These are phyloP conservation scores for Populus nigra DNA, from an alignment of 345 rosid genomes.

Conservation along the genomic window DNA sequence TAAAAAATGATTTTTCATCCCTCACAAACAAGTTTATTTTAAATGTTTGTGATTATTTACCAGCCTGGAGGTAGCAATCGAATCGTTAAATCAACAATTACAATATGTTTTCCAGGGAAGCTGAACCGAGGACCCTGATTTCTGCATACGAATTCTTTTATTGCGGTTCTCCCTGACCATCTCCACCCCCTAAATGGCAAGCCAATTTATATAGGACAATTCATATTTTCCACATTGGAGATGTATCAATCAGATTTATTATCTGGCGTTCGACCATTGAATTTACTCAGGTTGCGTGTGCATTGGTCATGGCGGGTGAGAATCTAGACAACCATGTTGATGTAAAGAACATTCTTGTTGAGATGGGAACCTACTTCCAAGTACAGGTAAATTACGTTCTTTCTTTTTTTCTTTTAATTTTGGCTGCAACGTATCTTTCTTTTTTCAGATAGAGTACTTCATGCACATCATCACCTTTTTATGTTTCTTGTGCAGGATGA, in stretches of 20 bases:
- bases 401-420: no score
- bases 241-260: background rate
- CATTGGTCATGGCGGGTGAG: slow-evolving; percentile 44
- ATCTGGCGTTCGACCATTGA: background rate
- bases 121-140: slow-evolving; percentile 82
- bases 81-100: background rate
- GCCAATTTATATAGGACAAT: background rate
- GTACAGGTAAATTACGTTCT: slow-evolving; percentile 28
- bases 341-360: slow-evolving; percentile 37
- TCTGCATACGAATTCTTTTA: background rate
- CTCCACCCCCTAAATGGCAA: background rate
- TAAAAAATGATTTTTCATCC: background rate
- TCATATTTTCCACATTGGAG: background rate
- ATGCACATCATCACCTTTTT: background rate
- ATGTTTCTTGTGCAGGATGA: slow-evolving; percentile 35
- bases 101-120: slow-evolving; percentile 50
- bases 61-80: background rate
- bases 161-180: background rate
- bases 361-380: slow-evolving; percentile 50
- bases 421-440: background rate
- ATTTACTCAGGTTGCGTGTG: slow-evolving; percentile 41
- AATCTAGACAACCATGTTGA: slow-evolving; percentile 36
- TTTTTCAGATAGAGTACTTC: background rate
- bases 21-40: background rate
- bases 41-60: background rate